Evolutionary conservation across 352 stramenopile genomes (phyloP).

Genomic region (Phytophthora vignae): DNA sequence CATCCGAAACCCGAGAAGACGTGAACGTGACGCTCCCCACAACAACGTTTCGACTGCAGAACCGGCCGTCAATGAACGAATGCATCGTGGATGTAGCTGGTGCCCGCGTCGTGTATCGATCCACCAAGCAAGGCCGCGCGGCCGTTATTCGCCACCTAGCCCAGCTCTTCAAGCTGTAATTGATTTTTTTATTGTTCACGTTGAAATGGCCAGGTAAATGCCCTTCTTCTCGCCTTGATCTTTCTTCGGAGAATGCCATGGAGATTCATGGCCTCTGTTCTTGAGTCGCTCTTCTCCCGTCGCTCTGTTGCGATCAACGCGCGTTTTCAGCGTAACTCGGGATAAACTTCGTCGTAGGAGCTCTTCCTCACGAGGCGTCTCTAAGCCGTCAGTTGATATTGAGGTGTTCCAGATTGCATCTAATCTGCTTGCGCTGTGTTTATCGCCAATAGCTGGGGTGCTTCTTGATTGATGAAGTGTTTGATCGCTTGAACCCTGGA

Average conservation of each 20-base stretch:
- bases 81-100: constrained; percentile 59
- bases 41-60: constrained; percentile 52
- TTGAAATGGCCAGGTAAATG: constrained; percentile 73
- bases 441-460: constrained; percentile 19
- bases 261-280: constrained; percentile 26
- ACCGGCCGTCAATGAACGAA: constrained; percentile 59
- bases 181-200: constrained; percentile 33
- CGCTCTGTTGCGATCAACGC: constrained; percentile 53
- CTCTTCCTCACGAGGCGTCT: constrained; percentile 48
- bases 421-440: not conserved
- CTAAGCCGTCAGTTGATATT: constrained; percentile 4
- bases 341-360: constrained; percentile 71
- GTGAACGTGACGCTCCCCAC: constrained; percentile 45
- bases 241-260: constrained; percentile 10
- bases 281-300: constrained; percentile 29
- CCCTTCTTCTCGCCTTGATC: constrained; percentile 25
- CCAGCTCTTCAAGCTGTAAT: constrained; percentile 35
- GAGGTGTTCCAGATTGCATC: constrained; percentile 6
- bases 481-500: constrained; percentile 5
- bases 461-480: constrained; percentile 22
- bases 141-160: constrained; percentile 64
- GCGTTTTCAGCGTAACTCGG: constrained; percentile 60
- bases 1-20: constrained; percentile 54
- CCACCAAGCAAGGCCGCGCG: constrained; percentile 62
- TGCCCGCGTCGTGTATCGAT: constrained; percentile 56